These are phyloP conservation scores for Amborella trichopoda DNA, from an alignment of 164 flowering plant genomes.

Conservation along the genomic window DNA sequence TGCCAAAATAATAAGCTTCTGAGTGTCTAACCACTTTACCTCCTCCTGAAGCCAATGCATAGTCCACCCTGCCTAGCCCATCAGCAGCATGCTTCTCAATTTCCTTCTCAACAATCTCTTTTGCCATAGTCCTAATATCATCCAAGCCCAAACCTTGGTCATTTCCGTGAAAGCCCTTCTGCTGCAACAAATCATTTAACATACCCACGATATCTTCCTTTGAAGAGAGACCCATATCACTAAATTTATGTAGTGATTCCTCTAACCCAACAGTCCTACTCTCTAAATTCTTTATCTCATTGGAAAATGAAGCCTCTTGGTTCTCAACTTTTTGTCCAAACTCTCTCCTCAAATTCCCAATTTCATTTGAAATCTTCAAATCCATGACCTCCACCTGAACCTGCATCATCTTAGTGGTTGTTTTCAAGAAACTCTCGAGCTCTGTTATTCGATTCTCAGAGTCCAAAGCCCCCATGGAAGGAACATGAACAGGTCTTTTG, in stretches of 20 bases:
- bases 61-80: slow-evolving; percentile 76
- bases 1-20: slow-evolving; percentile 26
- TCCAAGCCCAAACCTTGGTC: slow-evolving; percentile 32
- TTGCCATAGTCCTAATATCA: slow-evolving; percentile 42
- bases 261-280: slow-evolving; percentile 21
- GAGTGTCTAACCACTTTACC: slow-evolving; percentile 60
- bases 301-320: slow-evolving; percentile 8
- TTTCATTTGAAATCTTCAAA: slow-evolving; percentile 16
- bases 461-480: slow-evolving; percentile 21
- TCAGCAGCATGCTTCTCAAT: slow-evolving; percentile 79
- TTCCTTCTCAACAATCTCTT: slow-evolving; percentile 57
- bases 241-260: slow-evolving; percentile 20
- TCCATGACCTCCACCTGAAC: slow-evolving; percentile 58
- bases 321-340: slow-evolving; percentile 14
- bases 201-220: slow-evolving; percentile 48
- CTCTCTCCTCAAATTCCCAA: slow-evolving; percentile 19
- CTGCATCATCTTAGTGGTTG: slow-evolving; percentile 49
- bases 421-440: slow-evolving; percentile 48
- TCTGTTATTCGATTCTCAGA: slow-evolving; percentile 49
- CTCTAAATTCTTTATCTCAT: slow-evolving; percentile 25
- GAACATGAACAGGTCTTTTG: slow-evolving; percentile 10
- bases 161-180: slow-evolving; percentile 1
- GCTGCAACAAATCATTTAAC: slow-evolving; percentile 28
- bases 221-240: slow-evolving; percentile 18
- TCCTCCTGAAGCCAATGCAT: slow-evolving; percentile 66